Base-by-base conservation (phyloP, 1,139 yeast genomes). In the Pneumocystis carinii region DNA sequence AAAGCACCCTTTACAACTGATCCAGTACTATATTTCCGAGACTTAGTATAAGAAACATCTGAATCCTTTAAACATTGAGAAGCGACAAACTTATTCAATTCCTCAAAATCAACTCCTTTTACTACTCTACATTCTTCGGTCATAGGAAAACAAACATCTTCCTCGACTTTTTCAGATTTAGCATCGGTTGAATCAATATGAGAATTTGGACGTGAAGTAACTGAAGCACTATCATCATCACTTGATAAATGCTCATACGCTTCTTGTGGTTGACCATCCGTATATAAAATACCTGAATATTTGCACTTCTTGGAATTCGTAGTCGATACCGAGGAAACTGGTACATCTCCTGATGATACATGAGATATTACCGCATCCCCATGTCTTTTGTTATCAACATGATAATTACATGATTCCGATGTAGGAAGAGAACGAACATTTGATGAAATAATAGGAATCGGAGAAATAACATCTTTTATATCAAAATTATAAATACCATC, bases 101-200 rank as follows among this genome's bases (percentile, higher is more conserved):
- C 79, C 36, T 66, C 69, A 66, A 75, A 74, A 63, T 77, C 77
- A 59, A 75, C 71, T 3, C 74, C 75, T 29, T 68, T 66, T 37
- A 69, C 69, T 29, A 69, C 72, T 61, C 70, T 68, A 24, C 68
- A 83, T 69, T 85, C 88, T 29, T 88, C 83, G 62, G 84, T 78
- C 88, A 89, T 86, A 1, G 98, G 97, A 76, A 90, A 90, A 78
- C 97, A 92, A 60, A 92, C 98, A 79, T 92, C 97, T 72, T 90
- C 97, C 72, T 90, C 97, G 0, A 96, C 89, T 72, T 87, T 95
- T 57, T 64, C 62, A 58, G 59, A 36, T 56, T 60, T 36, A 55
- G 55, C 38, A 70, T 86, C 69, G 42, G 69, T 70, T 59, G 72
- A 66, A 62, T 74, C 71, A 24, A 69, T 68, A 17, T 71, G 70